A percentile compares a stretch with the other conserved stretches of the same genome.
phyloP scores from a whole-genome alignment of 495 filamentous ascomycete genomes.

The Hypoxylon crocopeplum region DNA sequence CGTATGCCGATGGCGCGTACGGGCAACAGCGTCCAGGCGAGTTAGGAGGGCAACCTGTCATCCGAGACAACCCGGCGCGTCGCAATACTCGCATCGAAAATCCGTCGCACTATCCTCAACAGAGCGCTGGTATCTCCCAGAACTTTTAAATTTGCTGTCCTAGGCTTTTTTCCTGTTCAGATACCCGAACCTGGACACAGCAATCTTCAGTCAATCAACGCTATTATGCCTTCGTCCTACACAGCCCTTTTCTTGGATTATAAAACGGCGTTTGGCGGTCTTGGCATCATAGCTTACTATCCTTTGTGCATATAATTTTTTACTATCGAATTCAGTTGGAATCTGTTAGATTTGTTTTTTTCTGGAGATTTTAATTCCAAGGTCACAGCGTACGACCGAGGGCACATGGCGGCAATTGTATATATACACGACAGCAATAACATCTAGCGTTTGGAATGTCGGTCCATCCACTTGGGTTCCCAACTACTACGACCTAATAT shows the following conservation, averaged over 20 bases:
- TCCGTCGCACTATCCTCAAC: conserved; percentile 82
- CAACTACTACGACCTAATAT: conserved; percentile 19
- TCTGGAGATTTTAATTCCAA: conserved; percentile 12
- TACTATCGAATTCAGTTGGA: conserved; percentile 7
- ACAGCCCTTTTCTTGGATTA: conserved; percentile 20
- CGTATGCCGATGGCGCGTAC: conserved; percentile 50
- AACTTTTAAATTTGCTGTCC: conserved; percentile 72
- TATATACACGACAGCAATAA: conserved; percentile 25
- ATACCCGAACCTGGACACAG: conserved; percentile 36
- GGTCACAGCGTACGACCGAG: conserved; percentile 13
- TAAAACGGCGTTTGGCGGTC: conserved; percentile 30
- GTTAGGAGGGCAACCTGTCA: conserved; percentile 72
- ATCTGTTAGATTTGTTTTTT: conserved; percentile 16
- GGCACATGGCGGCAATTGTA: conserved; percentile 14
- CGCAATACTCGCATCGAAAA: conserved; percentile 95
- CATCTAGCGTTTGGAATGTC: conserved; percentile 6
- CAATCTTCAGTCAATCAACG: conserved; percentile 17
- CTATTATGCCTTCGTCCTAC: conserved; percentile 13
- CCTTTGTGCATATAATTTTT: conserved; percentile 32
- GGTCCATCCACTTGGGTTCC: not conserved
- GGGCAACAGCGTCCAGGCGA: conserved; percentile 42
- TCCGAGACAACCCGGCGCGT: conserved; percentile 89
- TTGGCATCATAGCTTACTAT: conserved; percentile 28
- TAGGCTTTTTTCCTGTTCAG: conserved; percentile 20
- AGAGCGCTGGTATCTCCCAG: conserved; percentile 96